A percentile compares a stretch with the other conserved stretches of the same genome.
Conservation (phyloP, 495 filamentous ascomycete species). For the Trichoderma asperelloides region DNA sequence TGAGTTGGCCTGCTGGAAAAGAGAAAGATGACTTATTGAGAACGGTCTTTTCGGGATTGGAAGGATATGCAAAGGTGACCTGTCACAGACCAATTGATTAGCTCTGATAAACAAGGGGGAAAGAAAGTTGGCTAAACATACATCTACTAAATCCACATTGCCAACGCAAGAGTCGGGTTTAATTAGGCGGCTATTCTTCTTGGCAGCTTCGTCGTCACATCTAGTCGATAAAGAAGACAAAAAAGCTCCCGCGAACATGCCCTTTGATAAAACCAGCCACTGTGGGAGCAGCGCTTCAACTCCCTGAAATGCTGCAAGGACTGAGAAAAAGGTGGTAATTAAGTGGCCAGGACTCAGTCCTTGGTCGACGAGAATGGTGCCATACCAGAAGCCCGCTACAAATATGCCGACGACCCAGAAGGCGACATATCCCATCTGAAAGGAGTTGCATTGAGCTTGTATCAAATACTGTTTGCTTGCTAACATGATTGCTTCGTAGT, state of each 20-base stretch:
- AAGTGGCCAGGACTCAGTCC: slow-evolving; percentile 53
- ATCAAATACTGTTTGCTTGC: slow-evolving; percentile 57
- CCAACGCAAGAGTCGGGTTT: slow-evolving; percentile 44
- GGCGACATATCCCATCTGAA: slow-evolving; percentile 63
- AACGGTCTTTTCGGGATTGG: slow-evolving; percentile 52
- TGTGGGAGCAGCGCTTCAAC: slow-evolving; percentile 66
- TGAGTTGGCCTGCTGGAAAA: slow-evolving; percentile 65
- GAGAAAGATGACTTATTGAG: slow-evolving; percentile 49
- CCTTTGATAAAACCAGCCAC: slow-evolving; percentile 67
- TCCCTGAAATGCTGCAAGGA: slow-evolving; percentile 64
- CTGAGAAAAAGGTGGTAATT: slow-evolving; percentile 78
- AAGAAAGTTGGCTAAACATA: slow-evolving; percentile 29
- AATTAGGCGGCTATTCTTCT: slow-evolving; percentile 13
- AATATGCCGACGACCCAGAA: slow-evolving; percentile 74
- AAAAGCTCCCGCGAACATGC: slow-evolving; percentile 58
- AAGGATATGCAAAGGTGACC: slow-evolving; percentile 81
- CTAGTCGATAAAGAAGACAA: slow-evolving; percentile 25
- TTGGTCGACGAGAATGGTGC: slow-evolving; percentile 51
- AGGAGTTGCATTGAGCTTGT: slow-evolving; percentile 57
- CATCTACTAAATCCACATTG: slow-evolving; percentile 61
- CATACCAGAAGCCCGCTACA: slow-evolving; percentile 88
- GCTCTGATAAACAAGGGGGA: not conserved
- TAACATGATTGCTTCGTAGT: slow-evolving; percentile 43
- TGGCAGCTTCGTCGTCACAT: slow-evolving; percentile 11
- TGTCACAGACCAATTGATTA: slow-evolving; percentile 24